Evolutionary conservation across 257 asterid genomes (phyloP), one percentile per base, ranked within the genome.

Genomic region (Solanum phureja): DNA sequence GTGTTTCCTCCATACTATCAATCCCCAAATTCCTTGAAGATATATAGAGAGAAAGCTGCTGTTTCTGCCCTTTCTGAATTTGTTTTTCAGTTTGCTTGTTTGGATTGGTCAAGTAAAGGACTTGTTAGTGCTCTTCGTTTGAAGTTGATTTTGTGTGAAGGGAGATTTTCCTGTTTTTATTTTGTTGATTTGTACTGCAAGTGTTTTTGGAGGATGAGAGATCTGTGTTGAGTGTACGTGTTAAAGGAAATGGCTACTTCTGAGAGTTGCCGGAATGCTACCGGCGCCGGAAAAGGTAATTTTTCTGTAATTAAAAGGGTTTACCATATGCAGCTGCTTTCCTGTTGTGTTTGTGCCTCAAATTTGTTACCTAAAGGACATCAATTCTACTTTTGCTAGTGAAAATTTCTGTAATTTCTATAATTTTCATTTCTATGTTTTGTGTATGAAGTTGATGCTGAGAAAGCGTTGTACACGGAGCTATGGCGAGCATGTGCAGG

Each of bases 401-500:
- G 64, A 56, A 56, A 56, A 56, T 37, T 21, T 5, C 82, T 29
- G 66, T 42, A 79, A 16, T 81, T 81, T 77, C 13, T 34, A 40
- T 24, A 35, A 42, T 73, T 83, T 69, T 29, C n/a, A 5, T 85
- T 16, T 37, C 24, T 11, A 12, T 14, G 33, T 40, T 71, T 75
- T 86, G 73, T 86, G 34, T 69, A 18, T 81, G 44, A 40, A 93
- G 99, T 91, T 76, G 98, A 95, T 91, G 94, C 94, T 75, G 98
- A 94, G 92, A 87, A 88, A 56, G 98, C 99, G 87, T 89, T 97
- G 73, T 97, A 94, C 92, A 91, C 92, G 85, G 99, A 95, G 93
- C 95, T 97, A 44, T 97, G 99, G 99, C 93, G 90, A 87, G 98
- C 99, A 14, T 97, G 99, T 87, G 99, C 99, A 46, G 99, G 99